Percentiles rank a stretch among this genome's conserved stretches.
phyloP scores from a whole-genome alignment of 2,329 filamentous ascomycete species.

The Pseudonectria buxi region DNA sequence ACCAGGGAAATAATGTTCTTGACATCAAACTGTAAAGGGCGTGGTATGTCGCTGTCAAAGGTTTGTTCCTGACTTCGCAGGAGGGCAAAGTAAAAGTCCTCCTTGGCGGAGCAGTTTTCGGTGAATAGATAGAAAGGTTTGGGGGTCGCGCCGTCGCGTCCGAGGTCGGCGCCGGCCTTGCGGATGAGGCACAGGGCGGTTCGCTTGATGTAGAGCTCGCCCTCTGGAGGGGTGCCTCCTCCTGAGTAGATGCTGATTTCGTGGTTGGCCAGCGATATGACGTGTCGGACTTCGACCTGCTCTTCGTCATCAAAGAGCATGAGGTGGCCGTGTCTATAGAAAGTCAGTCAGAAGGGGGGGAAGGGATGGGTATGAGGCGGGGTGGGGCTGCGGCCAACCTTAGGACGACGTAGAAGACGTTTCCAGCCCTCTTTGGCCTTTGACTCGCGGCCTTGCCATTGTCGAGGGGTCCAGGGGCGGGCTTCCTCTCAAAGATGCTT shows the following conservation, averaged over 20 bases:
- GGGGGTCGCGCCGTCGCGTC: conserved; percentile 51
- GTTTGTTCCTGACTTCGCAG: conserved; percentile 75
- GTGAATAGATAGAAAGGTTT: conserved; percentile 93
- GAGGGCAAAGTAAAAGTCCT: conserved; percentile 95
- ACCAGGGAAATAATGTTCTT: conserved; percentile 85
- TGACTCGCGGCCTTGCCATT: conserved; percentile 42
- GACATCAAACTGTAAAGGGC: conserved; percentile 70
- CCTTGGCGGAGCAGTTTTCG: conserved; percentile 91
- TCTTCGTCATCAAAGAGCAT: conserved; percentile 97
- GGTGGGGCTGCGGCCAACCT: conserved; percentile 47
- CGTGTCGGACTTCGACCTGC: conserved; percentile 91
- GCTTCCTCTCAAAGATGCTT: conserved; percentile 84
- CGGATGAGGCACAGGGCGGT: conserved; percentile 81
- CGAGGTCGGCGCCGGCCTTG: conserved; percentile 48
- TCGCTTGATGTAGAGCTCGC: conserved; percentile 91
- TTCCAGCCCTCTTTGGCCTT: conserved; percentile 61
- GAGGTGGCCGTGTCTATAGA: conserved; percentile 73
- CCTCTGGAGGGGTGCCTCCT: conserved; percentile 71
- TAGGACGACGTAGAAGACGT: conserved; percentile 88
- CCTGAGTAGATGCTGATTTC: conserved; percentile 79
- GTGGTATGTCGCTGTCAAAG: conserved; percentile 53
- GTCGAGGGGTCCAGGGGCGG: conserved; percentile 39
- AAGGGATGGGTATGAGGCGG: background rate
- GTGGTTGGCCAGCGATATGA: conserved; percentile 87
- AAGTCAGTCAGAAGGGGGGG: conserved; percentile 8